These are phyloP conservation scores for Ceratobasidium sp. DNA, from an alignment of 1,284 basidiomycete genomes.

Conservation along the genomic window DNA sequence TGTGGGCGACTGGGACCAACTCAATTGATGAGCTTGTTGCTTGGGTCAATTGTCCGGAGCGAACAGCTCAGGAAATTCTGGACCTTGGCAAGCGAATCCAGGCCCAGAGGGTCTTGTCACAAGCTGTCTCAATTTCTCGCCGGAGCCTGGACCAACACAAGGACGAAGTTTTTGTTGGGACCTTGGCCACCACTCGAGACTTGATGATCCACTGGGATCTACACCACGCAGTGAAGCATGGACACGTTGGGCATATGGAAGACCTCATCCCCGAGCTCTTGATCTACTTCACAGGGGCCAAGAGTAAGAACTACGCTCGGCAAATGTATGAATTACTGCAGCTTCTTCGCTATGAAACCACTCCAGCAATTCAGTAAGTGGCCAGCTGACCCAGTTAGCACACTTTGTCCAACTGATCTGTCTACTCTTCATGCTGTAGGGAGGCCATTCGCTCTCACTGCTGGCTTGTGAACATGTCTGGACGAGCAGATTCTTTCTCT, in stretches of 20 bases:
- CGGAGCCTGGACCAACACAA: background rate
- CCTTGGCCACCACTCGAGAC: background rate
- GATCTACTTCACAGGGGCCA: background rate
- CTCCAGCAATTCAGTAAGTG: background rate
- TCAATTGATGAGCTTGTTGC: slow-evolving; percentile 6
- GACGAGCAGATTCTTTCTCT: background rate
- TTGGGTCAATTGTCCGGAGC: background rate
- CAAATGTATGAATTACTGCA: slow-evolving; percentile 14
- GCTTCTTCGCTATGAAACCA: background rate
- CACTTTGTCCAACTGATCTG: background rate
- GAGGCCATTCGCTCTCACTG: background rate
- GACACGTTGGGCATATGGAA: background rate
- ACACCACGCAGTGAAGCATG: background rate
- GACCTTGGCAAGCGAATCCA: background rate
- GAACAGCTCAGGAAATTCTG: background rate
- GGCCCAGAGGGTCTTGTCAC: background rate
- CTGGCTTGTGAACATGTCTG: slow-evolving; percentile 1
- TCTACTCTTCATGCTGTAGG: background rate
- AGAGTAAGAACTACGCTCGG: slow-evolving; percentile 11
- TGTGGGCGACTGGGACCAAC: background rate
- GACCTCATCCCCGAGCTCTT: background rate
- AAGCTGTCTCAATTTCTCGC: background rate
- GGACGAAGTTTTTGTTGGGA: slow-evolving; percentile 1
- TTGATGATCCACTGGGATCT: background rate
- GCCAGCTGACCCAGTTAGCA: no score